A percentile compares a stretch with the other conserved stretches of the same genome.
phyloP scores from a whole-genome alignment of 192 early-diverging fungal genomes.

The Funneliformis mosseae region DNA sequence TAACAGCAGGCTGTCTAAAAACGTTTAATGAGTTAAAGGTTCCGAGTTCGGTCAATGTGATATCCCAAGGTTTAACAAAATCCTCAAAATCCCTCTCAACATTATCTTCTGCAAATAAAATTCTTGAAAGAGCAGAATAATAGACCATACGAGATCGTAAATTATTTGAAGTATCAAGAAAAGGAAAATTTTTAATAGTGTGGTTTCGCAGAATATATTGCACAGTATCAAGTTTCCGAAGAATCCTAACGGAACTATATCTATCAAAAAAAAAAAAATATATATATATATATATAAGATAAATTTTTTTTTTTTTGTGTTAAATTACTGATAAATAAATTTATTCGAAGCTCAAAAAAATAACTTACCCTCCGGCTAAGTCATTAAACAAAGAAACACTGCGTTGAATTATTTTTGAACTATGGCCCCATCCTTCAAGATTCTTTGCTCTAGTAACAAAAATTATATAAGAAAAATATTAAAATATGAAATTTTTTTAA shows the following conservation, averaged over 20 bases:
- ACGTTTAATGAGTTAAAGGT: conserved; percentile 54
- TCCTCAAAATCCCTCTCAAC: conserved; percentile 62
- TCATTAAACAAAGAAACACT: conserved; percentile 79
- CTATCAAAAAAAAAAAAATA: too few species aligned
- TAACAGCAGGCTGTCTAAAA: conserved; percentile 55
- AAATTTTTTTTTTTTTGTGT: neutral
- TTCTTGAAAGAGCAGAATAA: conserved; percentile 75
- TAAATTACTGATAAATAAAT: neutral
- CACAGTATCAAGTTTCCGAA: conserved; percentile 75
- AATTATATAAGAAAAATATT: conserved; percentile 36
- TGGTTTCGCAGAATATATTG: conserved; percentile 73
- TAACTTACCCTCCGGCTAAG: conserved; percentile 63
- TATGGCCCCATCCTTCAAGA: conserved; percentile 60
- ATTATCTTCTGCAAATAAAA: conserved; percentile 74
- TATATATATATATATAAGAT: too few species aligned
- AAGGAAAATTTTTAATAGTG: conserved; percentile 69
- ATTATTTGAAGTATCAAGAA: conserved; percentile 63
- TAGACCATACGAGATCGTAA: conserved; percentile 61
- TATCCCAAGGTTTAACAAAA: conserved; percentile 74
- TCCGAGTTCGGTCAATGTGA: conserved; percentile 55
- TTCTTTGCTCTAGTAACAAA: conserved; percentile 57
- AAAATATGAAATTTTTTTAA: neutral
- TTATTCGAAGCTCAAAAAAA: neutral
- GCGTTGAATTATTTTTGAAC: conserved; percentile 58
- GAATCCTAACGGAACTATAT: conserved; percentile 74